phyloP scores from a whole-genome alignment of 108 stramenopile genomes.

The Cyclotella sp. region DNA sequence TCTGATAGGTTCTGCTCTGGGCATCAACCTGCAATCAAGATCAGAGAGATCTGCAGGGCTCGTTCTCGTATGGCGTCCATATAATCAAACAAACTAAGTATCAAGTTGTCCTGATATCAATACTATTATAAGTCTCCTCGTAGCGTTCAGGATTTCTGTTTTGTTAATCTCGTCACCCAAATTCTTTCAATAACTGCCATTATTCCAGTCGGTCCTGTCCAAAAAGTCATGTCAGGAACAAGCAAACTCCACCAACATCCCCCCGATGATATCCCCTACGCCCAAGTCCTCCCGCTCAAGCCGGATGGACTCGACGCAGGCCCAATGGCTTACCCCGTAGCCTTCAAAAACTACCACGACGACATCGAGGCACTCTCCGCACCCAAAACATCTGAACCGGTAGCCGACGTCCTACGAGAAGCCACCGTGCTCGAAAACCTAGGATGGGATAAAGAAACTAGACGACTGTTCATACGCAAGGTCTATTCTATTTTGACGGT shows the following conservation, averaged over 20 bases:
- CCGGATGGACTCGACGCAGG: conserved; percentile 7
- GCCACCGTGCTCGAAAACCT: conserved; percentile 46
- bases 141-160: too few relatives aligned
- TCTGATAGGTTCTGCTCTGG: too few relatives aligned
- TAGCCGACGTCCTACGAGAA: conserved; percentile 21
- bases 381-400: neutral
- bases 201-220: too few relatives aligned
- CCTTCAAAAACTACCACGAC: conserved; percentile 34
- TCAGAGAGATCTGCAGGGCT: too few relatives aligned
- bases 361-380: conserved; percentile 12
- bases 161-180: too few relatives aligned
- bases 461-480: conserved; percentile 51
- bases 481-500: conserved; percentile 53
- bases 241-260: conserved; percentile 27
- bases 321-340: conserved; percentile 22
- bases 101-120: too few relatives aligned
- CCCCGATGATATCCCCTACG: conserved; percentile 30
- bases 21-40: too few relatives aligned
- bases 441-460: conserved; percentile 53
- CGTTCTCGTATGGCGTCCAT: too few relatives aligned
- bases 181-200: too few relatives aligned
- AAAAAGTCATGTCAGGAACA: neutral
- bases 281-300: conserved; percentile 34
- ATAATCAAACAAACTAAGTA: too few relatives aligned
- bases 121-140: too few relatives aligned